These are phyloP conservation scores for Saccharum hybrid DNA, from an alignment of 202 grass and related monocot species.

Conservation along the genomic window DNA sequence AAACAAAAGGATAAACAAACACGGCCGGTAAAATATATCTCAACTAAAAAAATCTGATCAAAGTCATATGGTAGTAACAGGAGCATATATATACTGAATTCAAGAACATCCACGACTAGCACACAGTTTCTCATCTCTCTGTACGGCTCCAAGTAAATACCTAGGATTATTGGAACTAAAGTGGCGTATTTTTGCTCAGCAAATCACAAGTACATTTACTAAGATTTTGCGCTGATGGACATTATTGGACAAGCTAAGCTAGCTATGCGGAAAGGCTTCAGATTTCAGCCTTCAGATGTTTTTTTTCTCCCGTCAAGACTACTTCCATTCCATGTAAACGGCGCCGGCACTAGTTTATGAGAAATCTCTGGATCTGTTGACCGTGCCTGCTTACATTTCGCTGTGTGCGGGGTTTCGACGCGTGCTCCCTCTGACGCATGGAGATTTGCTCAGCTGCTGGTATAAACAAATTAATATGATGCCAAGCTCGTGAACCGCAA, in stretches of 20 bases:
- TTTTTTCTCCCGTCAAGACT: neutral
- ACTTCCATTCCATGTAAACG: slow-evolving; percentile 21
- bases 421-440: slow-evolving; percentile 36
- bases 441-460: slow-evolving; percentile 3
- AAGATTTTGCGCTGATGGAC: neutral
- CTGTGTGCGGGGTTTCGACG: neutral
- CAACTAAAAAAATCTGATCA: no score
- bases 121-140: neutral
- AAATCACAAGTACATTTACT: slow-evolving; percentile 16
- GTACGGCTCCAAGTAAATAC: neutral
- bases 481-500: slow-evolving; percentile 34
- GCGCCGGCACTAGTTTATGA: neutral
- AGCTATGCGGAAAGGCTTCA: neutral
- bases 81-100: no score
- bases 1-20: neutral
- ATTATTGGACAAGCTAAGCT: neutral
- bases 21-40: no score
- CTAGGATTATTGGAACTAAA: neutral
- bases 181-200: slow-evolving; percentile 27
- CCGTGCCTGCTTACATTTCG: slow-evolving; percentile 1
- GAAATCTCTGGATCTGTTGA: slow-evolving; percentile 11
- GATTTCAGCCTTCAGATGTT: slow-evolving; percentile 10
- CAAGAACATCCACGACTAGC: neutral
- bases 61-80: no score
- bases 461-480: slow-evolving; percentile 32